Conservation (phyloP, 2,329 filamentous ascomycete genomes). For the Aschersonia sp. region DNA sequence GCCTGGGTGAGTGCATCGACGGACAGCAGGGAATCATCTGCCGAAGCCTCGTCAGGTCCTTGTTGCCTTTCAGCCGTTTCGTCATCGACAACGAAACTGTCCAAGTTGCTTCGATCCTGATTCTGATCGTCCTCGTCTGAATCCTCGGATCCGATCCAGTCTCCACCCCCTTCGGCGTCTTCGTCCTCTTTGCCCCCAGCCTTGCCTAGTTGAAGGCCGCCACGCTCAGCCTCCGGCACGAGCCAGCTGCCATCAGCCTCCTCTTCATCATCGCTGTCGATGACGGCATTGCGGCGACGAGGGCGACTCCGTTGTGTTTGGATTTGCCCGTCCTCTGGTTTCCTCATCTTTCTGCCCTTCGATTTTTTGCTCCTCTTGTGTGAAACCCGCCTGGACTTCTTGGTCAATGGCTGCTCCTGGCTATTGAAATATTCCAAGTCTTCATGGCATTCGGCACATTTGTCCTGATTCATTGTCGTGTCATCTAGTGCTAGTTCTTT, state of each 20-base stretch:
- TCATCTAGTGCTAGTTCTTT: conserved; percentile 43
- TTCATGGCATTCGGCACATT: conserved; percentile 59
- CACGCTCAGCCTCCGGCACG: conserved; percentile 52
- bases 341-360: conserved; percentile 1
- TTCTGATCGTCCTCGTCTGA: conserved; percentile 41
- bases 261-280: conserved; percentile 56
- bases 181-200: conserved; percentile 80
- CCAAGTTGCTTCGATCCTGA: conserved; percentile 36
- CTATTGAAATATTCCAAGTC: conserved; percentile 54
- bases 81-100: conserved; percentile 41
- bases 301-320: conserved; percentile 16
- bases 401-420: conserved; percentile 23
- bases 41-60: conserved; percentile 12
- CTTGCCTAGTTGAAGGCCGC: conserved; percentile 48
- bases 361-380: conserved; percentile 9
- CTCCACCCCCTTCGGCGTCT: conserved; percentile 73
- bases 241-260: conserved; percentile 69
- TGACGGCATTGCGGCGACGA: conserved; percentile 39
- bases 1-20: conserved; percentile 21
- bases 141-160: conserved; percentile 61
- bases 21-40: conserved; percentile 19
- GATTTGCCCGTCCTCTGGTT: conserved; percentile 7
- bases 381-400: conserved; percentile 22
- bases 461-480: conserved; percentile 23
- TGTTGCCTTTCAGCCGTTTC: conserved; percentile 22